Percentiles rank a stretch among this genome's conserved stretches.
Conservation (phyloP, 805 yeast genomes). For the Candida pini region DNA sequence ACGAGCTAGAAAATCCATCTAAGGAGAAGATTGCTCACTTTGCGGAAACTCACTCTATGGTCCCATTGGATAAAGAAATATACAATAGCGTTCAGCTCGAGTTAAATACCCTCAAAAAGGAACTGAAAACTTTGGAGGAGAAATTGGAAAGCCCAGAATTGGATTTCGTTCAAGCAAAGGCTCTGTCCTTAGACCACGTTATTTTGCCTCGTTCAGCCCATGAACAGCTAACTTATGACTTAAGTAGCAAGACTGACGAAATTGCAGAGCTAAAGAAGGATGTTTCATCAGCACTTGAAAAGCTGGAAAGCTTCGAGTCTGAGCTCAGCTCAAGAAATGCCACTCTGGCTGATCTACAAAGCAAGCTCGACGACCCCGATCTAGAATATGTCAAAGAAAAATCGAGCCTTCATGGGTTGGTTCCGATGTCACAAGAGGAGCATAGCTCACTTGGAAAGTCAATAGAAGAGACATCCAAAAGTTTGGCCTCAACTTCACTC, state of each 20-base stretch:
- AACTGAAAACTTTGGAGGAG: background rate
- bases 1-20: conserved; percentile 11
- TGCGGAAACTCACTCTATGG: conserved; percentile 7
- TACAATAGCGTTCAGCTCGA: too few species aligned
- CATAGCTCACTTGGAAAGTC: conserved; percentile 1
- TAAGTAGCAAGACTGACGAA: conserved; percentile 1
- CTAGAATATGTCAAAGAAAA: conserved; percentile 5
- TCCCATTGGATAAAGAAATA: conserved; percentile 2
- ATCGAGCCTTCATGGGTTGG: conserved; percentile 3
- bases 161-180: conserved; percentile 8
- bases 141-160: conserved; percentile 2
- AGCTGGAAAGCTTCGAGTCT: conserved; percentile 4
- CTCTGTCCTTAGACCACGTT: conserved; percentile 3
- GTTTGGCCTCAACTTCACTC: background rate
- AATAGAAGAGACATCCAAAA: background rate
- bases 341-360: conserved; percentile 1
- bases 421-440: conserved; percentile 4
- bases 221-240: background rate
- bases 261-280: background rate
- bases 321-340: background rate
- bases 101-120: background rate
- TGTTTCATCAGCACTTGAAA: conserved; percentile 1
- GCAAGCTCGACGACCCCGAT: conserved; percentile 5
- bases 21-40: conserved; percentile 7
- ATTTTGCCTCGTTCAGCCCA: conserved; percentile 4